Evolutionary conservation across 805 yeast genomes (phyloP).

Genomic region (Candida namnaoensis): DNA sequence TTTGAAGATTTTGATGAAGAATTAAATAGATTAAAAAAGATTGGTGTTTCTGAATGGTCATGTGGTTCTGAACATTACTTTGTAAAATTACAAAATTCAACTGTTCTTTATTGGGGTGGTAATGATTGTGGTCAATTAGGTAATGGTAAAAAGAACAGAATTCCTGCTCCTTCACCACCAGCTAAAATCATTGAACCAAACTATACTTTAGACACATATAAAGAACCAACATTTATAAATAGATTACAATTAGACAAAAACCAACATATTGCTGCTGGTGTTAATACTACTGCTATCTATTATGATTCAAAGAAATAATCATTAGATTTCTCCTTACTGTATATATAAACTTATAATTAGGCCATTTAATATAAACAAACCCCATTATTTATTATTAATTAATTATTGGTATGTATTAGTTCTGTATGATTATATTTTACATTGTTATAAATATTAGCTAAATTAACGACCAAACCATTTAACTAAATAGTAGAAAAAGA

Average conservation of each 20-base stretch:
- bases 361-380: no score
- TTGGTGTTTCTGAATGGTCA: constrained; percentile 42
- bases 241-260: constrained; percentile 40
- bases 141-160: constrained; percentile 62
- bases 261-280: constrained; percentile 59
- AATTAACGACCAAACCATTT: constrained; percentile 40
- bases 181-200: constrained; percentile 55
- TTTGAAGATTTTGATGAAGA: constrained; percentile 49
- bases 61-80: constrained; percentile 62
- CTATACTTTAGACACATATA: constrained; percentile 18
- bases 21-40: constrained; percentile 27
- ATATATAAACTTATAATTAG: neutral
- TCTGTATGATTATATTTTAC: neutral
- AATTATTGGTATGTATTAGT: no score
- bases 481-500: constrained; percentile 59
- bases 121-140: constrained; percentile 82
- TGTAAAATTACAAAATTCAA: constrained; percentile 50
- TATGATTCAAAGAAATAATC: constrained; percentile 26
- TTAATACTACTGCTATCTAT: constrained; percentile 51
- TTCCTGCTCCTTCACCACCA: constrained; percentile 41
- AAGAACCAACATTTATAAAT: constrained; percentile 26
- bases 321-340: neutral
- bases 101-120: constrained; percentile 76
- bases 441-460: no score
- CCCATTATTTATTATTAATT: no score